Evolutionary conservation across 2,329 filamentous ascomycete species (phyloP), one percentile per base, ranked within the genome.

Genomic region (Colletotrichum brevisporum): DNA sequence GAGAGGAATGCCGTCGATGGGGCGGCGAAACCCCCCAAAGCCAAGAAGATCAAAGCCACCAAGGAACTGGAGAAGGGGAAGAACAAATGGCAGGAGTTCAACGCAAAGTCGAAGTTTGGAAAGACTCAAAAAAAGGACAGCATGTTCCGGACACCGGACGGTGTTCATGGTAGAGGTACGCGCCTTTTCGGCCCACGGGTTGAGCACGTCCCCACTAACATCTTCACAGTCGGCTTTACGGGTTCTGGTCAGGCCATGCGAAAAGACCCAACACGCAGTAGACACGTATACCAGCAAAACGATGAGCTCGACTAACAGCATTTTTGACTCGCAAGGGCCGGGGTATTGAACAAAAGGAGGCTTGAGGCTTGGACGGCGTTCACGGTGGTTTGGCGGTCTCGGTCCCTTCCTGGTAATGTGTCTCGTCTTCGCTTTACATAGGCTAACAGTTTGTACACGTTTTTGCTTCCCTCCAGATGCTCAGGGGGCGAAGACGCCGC

Each of bases 171-270:
- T 67, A 89, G 94, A 92, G 95, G 95, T 97, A 83, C 74, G 87
- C 39, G 31, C 52, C 58, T 12, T 54, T 4, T 51, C 6, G 24
- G 61, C 27, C 45, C 51, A n/a, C 26, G 31, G 21, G 26, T 26
- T 21, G n/a, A 9, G 52, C 45, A 27, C 58, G 47, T 39, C 61
- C 43, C 31, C 57, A 62, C 67, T 69, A 10, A 72, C 59, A 39
- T 36, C 4, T 5, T 21, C 55, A 6, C 73, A 98, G 96, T 99
- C 77, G 96, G 96, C 41, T 98, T 99, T 77, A 97, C 94, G 9
- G 96, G 96, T 71, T 98, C 95, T 63, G 96, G 96, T 69, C 94
- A 97, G 81, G 88, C 92, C 73, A 98, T 98, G 96, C 93, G 94
- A 75, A 98, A 97, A 81, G 96, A 98, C 78, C 89, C 90, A 55